These are phyloP conservation scores for Tetracladium maxilliforme DNA, from an alignment of 2,329 filamentous ascomycete species.

Conservation along the genomic window DNA sequence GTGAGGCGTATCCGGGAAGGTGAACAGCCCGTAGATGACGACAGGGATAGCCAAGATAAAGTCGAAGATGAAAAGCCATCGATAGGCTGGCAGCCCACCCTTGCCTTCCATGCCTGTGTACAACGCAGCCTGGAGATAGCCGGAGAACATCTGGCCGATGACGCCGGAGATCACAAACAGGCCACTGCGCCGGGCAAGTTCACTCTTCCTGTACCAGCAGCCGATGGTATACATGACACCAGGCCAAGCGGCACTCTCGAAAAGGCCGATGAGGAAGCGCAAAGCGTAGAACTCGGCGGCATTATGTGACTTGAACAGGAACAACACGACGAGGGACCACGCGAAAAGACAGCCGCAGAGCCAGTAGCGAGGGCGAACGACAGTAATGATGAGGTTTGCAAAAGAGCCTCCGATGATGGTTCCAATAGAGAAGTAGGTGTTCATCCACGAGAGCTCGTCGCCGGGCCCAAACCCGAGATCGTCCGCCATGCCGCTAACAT, in stretches of 20 bases:
- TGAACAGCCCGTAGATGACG: conserved; percentile 18
- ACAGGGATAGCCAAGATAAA: conserved; percentile 21
- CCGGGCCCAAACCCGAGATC: conserved; percentile 24
- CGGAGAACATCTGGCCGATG: conserved; percentile 19
- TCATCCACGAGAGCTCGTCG: conserved; percentile 27
- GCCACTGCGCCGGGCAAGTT: conserved; percentile 39
- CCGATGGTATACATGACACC: conserved; percentile 38
- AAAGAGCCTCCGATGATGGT: conserved; percentile 27
- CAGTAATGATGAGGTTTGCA: conserved; percentile 26
- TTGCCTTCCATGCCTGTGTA: conserved; percentile 18
- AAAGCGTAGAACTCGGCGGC: conserved; percentile 25
- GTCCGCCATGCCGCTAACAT: conserved; percentile 26
- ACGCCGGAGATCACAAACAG: conserved; percentile 44
- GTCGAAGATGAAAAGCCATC: conserved; percentile 23
- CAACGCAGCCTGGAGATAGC: conserved; percentile 13
- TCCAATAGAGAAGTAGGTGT: conserved; percentile 30
- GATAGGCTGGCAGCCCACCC: conserved; percentile 17
- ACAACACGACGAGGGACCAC: conserved; percentile 24
- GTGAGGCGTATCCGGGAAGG: conserved; percentile 25
- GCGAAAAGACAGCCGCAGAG: conserved; percentile 19
- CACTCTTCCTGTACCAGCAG: conserved; percentile 42
- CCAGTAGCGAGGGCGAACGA: conserved; percentile 25
- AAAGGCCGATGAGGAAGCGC: conserved; percentile 36
- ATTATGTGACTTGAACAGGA: conserved; percentile 20
- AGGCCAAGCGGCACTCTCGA: conserved; percentile 39